Conservation (phyloP, 768 basidiomycete genomes). For the Suillus lakei region DNA sequence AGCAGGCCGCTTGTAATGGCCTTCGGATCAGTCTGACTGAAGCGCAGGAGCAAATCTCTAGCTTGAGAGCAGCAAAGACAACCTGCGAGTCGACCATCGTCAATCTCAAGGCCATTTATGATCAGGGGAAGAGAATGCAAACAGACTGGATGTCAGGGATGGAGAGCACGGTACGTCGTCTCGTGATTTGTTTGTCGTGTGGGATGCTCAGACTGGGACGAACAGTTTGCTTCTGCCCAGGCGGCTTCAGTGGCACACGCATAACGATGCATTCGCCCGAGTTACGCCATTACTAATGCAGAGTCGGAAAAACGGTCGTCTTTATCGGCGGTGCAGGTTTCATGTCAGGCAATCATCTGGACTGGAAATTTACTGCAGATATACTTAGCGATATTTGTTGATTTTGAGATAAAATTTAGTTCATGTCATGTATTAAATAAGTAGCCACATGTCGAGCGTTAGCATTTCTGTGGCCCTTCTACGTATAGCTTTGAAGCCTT, state of each 20-base stretch:
- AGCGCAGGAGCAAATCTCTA: constrained; percentile 38
- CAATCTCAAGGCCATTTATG: constrained; percentile 36
- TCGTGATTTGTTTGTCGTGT: neutral
- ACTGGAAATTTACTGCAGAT: neutral
- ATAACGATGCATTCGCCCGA: neutral
- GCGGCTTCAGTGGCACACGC: neutral
- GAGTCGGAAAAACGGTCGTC: neutral
- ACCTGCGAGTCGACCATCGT: constrained; percentile 42
- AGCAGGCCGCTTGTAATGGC: neutral
- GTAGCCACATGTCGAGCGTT: neutral
- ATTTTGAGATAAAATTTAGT: neutral
- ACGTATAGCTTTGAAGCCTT: too few relatives aligned
- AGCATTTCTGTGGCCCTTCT: neutral
- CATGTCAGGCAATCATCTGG: neutral
- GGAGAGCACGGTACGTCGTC: constrained; percentile 40
- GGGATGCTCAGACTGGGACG: neutral
- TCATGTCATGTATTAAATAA: too few relatives aligned
- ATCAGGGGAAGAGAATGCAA: constrained; percentile 38
- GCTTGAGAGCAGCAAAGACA: constrained; percentile 35
- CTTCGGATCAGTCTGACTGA: constrained; percentile 21
- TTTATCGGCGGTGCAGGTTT: neutral
- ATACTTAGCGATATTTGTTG: neutral
- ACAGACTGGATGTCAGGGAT: constrained; percentile 39
- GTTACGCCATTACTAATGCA: neutral
- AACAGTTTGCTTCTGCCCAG: constrained; percentile 1